These are phyloP conservation scores for Colletotrichum orbiculare DNA, from an alignment of 2,329 filamentous ascomycete genomes.

Conservation along the genomic window DNA sequence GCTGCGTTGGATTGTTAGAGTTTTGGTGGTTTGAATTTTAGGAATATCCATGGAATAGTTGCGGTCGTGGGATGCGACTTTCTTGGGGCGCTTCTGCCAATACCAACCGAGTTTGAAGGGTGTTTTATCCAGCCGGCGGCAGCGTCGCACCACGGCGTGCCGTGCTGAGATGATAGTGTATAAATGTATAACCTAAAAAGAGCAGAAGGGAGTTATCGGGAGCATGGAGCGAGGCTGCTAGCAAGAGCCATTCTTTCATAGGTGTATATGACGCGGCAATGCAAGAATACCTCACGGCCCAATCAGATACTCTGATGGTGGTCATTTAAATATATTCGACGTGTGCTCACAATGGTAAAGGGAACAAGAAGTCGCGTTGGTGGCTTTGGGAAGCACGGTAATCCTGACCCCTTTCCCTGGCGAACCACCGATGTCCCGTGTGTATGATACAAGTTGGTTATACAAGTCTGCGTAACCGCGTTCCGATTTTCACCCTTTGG, in stretches of 20 bases:
- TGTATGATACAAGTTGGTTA: constrained; percentile 26
- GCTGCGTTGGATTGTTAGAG: constrained; percentile 57
- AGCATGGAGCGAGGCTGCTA: constrained; percentile 34
- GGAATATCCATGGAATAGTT: constrained; percentile 22
- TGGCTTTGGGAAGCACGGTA: neutral
- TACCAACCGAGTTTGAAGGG: neutral
- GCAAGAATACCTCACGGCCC: constrained; percentile 31
- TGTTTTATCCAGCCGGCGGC: constrained; percentile 3
- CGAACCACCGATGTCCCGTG: neutral
- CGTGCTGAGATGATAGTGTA: constrained; percentile 24
- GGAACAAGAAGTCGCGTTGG: neutral
- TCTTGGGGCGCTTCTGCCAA: neutral
- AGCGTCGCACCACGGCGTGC: too few species aligned
- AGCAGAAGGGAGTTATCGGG: constrained; percentile 25
- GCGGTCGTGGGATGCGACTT: neutral
- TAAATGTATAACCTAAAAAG: constrained; percentile 34
- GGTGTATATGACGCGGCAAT: constrained; percentile 37
- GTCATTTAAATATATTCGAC: too few species aligned
- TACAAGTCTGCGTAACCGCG: constrained; percentile 5
- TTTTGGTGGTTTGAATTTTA: neutral
- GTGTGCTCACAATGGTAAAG: too few species aligned
- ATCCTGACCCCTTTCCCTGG: too few species aligned
- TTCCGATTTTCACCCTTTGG: too few species aligned
- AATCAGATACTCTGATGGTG: too few species aligned
- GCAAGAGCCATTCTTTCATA: constrained; percentile 32